Base-by-base conservation (phyloP, 2,329 filamentous ascomycete genomes). In the Neonectria hederae region DNA sequence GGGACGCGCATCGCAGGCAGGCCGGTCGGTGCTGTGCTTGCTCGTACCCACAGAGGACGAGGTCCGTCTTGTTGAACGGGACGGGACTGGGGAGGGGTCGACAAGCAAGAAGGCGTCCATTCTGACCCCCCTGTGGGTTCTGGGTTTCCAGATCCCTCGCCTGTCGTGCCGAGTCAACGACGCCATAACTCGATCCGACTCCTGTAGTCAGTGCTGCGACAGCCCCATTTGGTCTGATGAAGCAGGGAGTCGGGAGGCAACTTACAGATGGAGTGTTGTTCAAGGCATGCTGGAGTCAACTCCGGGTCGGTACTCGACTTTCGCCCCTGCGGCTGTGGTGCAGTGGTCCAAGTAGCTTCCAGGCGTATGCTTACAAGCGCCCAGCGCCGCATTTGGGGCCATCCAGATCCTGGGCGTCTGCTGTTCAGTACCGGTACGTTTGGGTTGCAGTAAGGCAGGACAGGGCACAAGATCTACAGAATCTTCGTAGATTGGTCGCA, bases 11-110 rank as follows among this genome's bases (percentile, higher is more conserved):
- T 68, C 51, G 51, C 63, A 58, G 59, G 52, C 61, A 63, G 68
- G 65, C 60, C 65, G 67, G 54, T 71, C 65, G 67, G 54, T 71
- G 65, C 65, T 58, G 52, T 71, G 67, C 65, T 59, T 65, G 60
- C 30, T 60, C 63, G 62, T 69, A 63, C 46, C 68, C 66, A 72
- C 70, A 52, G 38, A 45, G 53, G 62, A 57, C 53, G 63, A 62
- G 13, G 13, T 35, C 32, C 60, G 45, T 63, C 59, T 40, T 56
- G 61, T 60, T 65, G 56, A 51, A 53, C 51, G 65, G 58, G 62
- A 60, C 54, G 49, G 56, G 42, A 45, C 54, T 55, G 49, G 54
- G 56, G 38, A 40, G 54, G 58, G 42, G 48, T 24, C 38, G 45
- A 35, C 35, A 43, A 53, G 45, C 28, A 35, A 48, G 56, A 38